phyloP scores from a whole-genome alignment of 176 grass and related monocot species.

The Chrysopogon serrulatus region DNA sequence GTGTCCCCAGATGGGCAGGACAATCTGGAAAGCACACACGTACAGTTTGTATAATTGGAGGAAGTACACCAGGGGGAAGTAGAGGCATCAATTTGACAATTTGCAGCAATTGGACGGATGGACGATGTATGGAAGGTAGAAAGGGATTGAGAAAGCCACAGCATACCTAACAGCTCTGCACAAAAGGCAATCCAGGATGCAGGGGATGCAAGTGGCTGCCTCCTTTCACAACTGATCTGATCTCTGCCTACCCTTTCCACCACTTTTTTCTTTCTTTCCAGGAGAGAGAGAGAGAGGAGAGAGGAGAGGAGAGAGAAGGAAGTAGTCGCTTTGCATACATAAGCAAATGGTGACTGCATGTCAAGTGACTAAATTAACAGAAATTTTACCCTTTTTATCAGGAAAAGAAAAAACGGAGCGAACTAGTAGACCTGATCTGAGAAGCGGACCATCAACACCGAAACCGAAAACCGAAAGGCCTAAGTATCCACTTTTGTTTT shows the following conservation, averaged over 20 bases:
- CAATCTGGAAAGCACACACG: slow-evolving; percentile 7
- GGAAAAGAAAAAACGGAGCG: background rate
- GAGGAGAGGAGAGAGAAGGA: no score
- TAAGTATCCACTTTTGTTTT: no score
- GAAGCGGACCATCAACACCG: background rate
- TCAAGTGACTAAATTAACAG: background rate
- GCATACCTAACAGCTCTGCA: background rate
- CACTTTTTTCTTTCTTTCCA: background rate
- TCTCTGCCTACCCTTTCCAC: background rate
- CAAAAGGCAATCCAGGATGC: background rate
- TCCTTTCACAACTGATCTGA: background rate
- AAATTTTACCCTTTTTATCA: background rate
- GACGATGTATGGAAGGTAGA: background rate
- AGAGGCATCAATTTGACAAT: background rate
- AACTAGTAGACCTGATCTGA: background rate
- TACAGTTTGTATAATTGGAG: background rate
- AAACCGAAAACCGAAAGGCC: background rate
- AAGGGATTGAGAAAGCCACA: background rate
- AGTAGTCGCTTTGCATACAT: background rate
- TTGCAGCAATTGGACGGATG: background rate
- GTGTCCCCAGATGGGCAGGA: background rate
- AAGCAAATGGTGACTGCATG: background rate
- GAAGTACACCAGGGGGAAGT: background rate
- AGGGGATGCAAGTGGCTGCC: background rate
- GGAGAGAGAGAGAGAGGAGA: no score